Evolutionary conservation across 2,329 filamentous ascomycete genomes (phyloP).

Genomic region (Ploettnerulaceae sp.): DNA sequence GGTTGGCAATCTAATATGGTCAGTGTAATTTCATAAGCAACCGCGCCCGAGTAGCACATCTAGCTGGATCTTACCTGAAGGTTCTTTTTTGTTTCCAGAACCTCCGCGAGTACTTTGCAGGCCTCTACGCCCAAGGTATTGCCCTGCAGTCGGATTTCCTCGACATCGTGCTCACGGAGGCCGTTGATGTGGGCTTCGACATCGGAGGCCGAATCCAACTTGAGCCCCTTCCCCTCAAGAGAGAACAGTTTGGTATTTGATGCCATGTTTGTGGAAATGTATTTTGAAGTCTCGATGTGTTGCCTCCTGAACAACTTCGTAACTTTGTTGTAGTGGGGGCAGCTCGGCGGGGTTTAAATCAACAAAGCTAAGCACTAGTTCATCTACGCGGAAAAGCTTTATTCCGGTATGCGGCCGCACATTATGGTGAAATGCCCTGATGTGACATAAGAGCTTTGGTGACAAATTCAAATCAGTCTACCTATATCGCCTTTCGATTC

Average conservation of each 20-base stretch:
- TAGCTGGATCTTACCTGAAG: slow-evolving; percentile 55
- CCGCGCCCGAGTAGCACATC: no score
- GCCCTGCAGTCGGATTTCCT: slow-evolving; percentile 80
- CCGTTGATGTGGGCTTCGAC: slow-evolving; percentile 77
- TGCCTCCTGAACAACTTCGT: background rate
- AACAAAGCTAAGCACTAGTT: slow-evolving; percentile 20
- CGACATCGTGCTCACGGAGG: slow-evolving; percentile 66
- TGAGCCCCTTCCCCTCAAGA: slow-evolving; percentile 85
- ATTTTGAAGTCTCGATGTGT: slow-evolving; percentile 4
- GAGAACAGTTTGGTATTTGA: slow-evolving; percentile 68
- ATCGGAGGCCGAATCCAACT: slow-evolving; percentile 84
- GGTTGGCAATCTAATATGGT: slow-evolving; percentile 77
- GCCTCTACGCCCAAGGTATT: slow-evolving; percentile 92
- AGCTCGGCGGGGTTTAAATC: slow-evolving; percentile 17
- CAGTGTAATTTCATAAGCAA: background rate
- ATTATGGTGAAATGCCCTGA: background rate
- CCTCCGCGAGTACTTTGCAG: slow-evolving; percentile 76
- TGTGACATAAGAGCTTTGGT: background rate
- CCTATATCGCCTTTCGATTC: background rate
- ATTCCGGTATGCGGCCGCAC: background rate
- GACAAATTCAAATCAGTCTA: slow-evolving; percentile 15
- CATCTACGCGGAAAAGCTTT: slow-evolving; percentile 4
- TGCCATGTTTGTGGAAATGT: slow-evolving; percentile 42
- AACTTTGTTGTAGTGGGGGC: slow-evolving; percentile 10
- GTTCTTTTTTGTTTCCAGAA: slow-evolving; percentile 78